phyloP scores from a whole-genome alignment of 768 basidiomycete species.

The Dictyophora rubrovolvata region DNA sequence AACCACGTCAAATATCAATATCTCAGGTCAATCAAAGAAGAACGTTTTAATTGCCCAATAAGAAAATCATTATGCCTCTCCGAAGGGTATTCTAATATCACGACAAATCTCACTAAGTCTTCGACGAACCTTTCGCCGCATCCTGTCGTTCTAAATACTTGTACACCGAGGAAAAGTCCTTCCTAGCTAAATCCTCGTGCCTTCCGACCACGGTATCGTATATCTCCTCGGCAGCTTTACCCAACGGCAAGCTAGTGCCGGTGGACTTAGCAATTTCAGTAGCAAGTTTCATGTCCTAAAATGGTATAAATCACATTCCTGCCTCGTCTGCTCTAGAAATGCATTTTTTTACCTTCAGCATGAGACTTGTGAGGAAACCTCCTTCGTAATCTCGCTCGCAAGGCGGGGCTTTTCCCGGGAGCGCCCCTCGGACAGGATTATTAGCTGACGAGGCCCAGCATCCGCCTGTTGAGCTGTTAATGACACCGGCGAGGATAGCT shows the following conservation, averaged over 20 bases:
- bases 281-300: constrained; percentile 79
- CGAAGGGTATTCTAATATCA: neutral
- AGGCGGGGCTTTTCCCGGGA: constrained; percentile 65
- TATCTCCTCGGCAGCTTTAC: constrained; percentile 48
- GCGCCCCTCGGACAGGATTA: constrained; percentile 73
- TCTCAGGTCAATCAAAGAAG: neutral
- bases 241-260: constrained; percentile 51
- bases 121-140: neutral
- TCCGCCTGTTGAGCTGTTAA: constrained; percentile 75
- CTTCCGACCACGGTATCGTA: constrained; percentile 47
- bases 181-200: constrained; percentile 49
- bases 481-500: constrained; percentile 64
- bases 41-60: neutral
- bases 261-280: constrained; percentile 44
- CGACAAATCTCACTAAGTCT: neutral
- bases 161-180: constrained; percentile 81
- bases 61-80: neutral
- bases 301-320: neutral
- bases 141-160: constrained; percentile 36
- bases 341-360: constrained; percentile 55
- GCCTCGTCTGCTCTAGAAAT: neutral
- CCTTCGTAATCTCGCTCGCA: constrained; percentile 78
- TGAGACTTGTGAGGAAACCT: constrained; percentile 73
- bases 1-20: too few relatives aligned
- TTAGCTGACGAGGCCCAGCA: constrained; percentile 83